A percentile compares a stretch with the other conserved stretches of the same genome.
These are phyloP conservation scores for Aspergillus kassunensis DNA, from an alignment of 495 filamentous ascomycete genomes.

Conservation along the genomic window DNA sequence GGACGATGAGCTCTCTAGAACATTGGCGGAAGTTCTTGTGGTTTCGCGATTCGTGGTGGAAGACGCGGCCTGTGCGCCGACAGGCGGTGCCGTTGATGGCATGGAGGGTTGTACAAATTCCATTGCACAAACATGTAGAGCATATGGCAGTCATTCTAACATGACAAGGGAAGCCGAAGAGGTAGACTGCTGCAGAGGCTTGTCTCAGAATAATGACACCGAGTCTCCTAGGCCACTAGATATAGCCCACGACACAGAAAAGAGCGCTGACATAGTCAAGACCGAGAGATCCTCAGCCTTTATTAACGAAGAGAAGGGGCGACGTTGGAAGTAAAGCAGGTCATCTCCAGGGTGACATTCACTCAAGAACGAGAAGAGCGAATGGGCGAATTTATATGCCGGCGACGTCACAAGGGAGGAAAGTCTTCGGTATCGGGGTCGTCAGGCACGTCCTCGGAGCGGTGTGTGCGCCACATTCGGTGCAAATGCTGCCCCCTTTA, in stretches of 20 bases:
- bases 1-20: constrained; percentile 25
- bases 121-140: constrained; percentile 8
- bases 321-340: constrained; percentile 12
- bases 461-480: constrained; percentile 15
- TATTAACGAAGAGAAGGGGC: background rate
- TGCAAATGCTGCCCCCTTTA: background rate
- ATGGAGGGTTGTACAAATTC: constrained; percentile 8
- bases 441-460: constrained; percentile 10
- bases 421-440: background rate
- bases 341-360: background rate
- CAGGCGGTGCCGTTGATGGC: constrained; percentile 22
- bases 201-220: constrained; percentile 19
- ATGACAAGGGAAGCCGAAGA: background rate
- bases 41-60: constrained; percentile 20
- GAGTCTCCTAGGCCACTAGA: constrained; percentile 28
- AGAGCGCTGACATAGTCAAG: constrained; percentile 26
- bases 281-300: constrained; percentile 9
- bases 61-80: constrained; percentile 20
- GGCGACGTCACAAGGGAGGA: constrained; percentile 20
- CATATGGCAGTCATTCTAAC: constrained; percentile 8
- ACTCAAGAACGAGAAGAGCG: background rate
- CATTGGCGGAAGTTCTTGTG: constrained; percentile 19
- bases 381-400: constrained; percentile 8
- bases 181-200: constrained; percentile 1
- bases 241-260: constrained; percentile 19